Evolutionary conservation across 495 filamentous ascomycete genomes (phyloP), one percentile per base, ranked within the genome.

Genomic region (Penicillium bovifimosum): DNA sequence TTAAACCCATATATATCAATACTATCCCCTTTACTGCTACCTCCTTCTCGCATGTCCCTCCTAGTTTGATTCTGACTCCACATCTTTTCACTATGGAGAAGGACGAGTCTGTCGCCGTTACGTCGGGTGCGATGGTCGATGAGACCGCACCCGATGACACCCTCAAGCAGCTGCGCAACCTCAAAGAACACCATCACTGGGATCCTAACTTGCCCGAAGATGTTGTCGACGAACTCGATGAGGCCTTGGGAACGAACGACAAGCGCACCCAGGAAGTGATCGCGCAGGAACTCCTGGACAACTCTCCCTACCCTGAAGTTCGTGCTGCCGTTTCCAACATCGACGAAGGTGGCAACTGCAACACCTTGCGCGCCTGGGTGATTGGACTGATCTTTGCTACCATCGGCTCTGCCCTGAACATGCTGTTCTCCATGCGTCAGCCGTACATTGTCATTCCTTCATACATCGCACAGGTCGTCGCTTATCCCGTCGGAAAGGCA

Each of bases 351-450:
- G 74, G 85, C 13, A 42, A 77, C 80, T 27, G 74, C 73, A 87
- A 86, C 60, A 89, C 86, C 24, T 75, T 89, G 41, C 82, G 86
- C 17, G 86, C 86, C 20, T 89, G 86, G 86, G 64, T 77, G 6
- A 81, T 89, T 54, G 86, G 86, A n/a, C 52, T 88, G 59, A 26
- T 87, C 4, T 72, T 88, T 16, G 78, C 85, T 8, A 76, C 86
- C 4, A 69, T 89, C 32, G 86, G 81, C 11, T 83, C 85, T 8
- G 79, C 74, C 0, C 71, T 86, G 68, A 89, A 90, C 67, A 82
- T 81, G 46, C 69, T 88, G 17, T 88, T 90, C 70, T 86, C 81
- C 40, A 67, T 89, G 61, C 80, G 85, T 49, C 60, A 79, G 29
- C 84, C 85, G 0, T 81, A 72, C 50, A 87, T 88, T 53, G 70